Evolutionary conservation across 2,329 filamentous ascomycete genomes (phyloP).

Genomic region (Neofusicoccum ribis): DNA sequence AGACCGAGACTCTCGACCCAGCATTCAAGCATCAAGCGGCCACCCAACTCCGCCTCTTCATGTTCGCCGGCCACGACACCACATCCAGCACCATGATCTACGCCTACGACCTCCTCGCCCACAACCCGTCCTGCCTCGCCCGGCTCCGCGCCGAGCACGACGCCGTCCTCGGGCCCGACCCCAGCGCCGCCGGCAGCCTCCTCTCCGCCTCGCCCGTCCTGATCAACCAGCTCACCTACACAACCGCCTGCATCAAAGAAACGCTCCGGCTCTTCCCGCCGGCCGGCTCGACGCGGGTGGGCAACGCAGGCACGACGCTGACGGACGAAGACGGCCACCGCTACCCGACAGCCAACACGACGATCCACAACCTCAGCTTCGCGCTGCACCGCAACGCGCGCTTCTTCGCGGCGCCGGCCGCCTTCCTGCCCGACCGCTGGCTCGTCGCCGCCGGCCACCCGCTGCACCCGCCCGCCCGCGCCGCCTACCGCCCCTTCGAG

Average conservation of each 20-base stretch:
- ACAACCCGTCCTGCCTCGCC: conserved; percentile 13
- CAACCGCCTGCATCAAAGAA: conserved; percentile 38
- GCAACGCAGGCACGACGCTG: not conserved
- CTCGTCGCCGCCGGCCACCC: not conserved
- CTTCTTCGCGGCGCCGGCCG: not conserved
- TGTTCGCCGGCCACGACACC: too few relatives aligned
- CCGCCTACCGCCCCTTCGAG: conserved; percentile 41
- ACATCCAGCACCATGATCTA: too few relatives aligned
- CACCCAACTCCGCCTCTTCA: too few relatives aligned
- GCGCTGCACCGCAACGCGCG: not conserved
- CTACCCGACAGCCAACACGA: not conserved
- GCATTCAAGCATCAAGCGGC: too few relatives aligned
- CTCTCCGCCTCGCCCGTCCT: conserved; percentile 11
- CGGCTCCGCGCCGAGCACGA: conserved; percentile 33
- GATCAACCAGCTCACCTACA: conserved; percentile 24
- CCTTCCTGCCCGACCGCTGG: conserved; percentile 13
- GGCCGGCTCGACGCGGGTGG: not conserved
- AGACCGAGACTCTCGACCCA: too few relatives aligned
- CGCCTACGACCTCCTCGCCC: too few relatives aligned
- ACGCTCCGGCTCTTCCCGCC: conserved; percentile 34
- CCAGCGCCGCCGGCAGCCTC: conserved; percentile 15
- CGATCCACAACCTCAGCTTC: not conserved
- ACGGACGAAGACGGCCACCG: not conserved
- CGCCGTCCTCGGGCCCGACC: conserved; percentile 29
- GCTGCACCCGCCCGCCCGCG: conserved; percentile 29